Evolutionary conservation across 345 rosid species (phyloP).

Genomic region (Arabidopsis suecica): DNA sequence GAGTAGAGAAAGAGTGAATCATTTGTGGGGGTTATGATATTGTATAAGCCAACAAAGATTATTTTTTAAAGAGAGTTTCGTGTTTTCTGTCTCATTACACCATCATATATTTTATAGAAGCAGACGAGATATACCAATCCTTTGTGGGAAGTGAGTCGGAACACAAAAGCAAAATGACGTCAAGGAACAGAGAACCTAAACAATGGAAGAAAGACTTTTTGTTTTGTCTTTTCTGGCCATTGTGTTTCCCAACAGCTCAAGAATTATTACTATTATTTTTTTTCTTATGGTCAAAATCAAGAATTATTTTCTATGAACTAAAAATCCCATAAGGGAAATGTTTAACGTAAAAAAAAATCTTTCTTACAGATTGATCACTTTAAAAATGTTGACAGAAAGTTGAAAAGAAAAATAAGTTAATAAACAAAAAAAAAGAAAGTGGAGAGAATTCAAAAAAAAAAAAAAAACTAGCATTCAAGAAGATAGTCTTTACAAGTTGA

Average conservation of each 20-base stretch:
- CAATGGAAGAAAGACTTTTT: neutral
- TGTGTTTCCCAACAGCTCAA: neutral
- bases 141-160: neutral
- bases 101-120: neutral
- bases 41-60: constrained; percentile 36
- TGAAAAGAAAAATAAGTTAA: neutral
- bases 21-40: constrained; percentile 31
- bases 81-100: constrained; percentile 15
- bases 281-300: neutral
- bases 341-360: neutral
- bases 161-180: neutral
- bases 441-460: neutral
- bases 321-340: neutral
- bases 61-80: constrained; percentile 19
- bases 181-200: neutral
- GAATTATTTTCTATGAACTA: constrained; percentile 4
- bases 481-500: constrained; percentile 86
- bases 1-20: constrained; percentile 41
- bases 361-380: constrained; percentile 38
- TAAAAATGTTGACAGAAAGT: constrained; percentile 12
- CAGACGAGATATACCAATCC: neutral
- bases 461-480: constrained; percentile 48
- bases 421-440: neutral
- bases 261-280: neutral
- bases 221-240: neutral